phyloP scores from a whole-genome alignment of 768 basidiomycete species.

The Leccinellum albellum region DNA sequence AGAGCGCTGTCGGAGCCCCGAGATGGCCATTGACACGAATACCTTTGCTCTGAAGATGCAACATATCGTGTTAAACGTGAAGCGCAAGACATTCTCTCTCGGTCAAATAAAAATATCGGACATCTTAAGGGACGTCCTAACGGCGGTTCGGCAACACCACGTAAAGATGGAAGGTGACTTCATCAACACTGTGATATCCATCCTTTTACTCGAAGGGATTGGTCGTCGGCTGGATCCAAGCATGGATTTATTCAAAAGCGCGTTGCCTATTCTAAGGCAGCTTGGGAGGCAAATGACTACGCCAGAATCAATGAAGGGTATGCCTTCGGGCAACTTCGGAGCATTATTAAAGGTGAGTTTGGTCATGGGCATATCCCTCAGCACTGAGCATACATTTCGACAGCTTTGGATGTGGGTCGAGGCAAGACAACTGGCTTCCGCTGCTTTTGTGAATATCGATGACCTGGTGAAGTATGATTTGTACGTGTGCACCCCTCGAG shows the following conservation, averaged over 20 bases:
- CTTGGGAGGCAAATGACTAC: conserved; percentile 89
- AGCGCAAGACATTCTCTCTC: conserved; percentile 94
- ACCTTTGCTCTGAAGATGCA: conserved; percentile 98
- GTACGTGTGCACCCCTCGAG: conserved; percentile 44
- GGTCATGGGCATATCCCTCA: not conserved
- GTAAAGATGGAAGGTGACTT: conserved; percentile 99
- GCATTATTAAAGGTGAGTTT: conserved; percentile 79
- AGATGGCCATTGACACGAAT: conserved; percentile 86
- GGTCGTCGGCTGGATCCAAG: conserved; percentile 89
- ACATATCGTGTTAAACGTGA: conserved; percentile 87
- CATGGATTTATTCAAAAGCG: conserved; percentile 92
- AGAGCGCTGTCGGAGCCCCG: conserved; percentile 87
- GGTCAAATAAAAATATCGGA: conserved; percentile 97
- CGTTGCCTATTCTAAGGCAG: conserved; percentile 88
- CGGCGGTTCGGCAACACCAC: conserved; percentile 83
- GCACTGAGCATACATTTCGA: conserved; percentile 2
- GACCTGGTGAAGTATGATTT: conserved; percentile 83
- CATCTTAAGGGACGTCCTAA: conserved; percentile 84
- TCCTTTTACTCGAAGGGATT: conserved; percentile 91
- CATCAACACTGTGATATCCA: conserved; percentile 95
- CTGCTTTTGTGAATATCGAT: conserved; percentile 78
- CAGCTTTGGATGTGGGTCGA: conserved; percentile 94
- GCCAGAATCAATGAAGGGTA: conserved; percentile 54
- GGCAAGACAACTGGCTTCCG: conserved; percentile 79
- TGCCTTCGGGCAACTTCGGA: conserved; percentile 71